A percentile compares a stretch with the other conserved stretches of the same genome.
Evolutionary conservation across 352 stramenopile species (phyloP).

Genomic region (Phytophthora pluvialis): DNA sequence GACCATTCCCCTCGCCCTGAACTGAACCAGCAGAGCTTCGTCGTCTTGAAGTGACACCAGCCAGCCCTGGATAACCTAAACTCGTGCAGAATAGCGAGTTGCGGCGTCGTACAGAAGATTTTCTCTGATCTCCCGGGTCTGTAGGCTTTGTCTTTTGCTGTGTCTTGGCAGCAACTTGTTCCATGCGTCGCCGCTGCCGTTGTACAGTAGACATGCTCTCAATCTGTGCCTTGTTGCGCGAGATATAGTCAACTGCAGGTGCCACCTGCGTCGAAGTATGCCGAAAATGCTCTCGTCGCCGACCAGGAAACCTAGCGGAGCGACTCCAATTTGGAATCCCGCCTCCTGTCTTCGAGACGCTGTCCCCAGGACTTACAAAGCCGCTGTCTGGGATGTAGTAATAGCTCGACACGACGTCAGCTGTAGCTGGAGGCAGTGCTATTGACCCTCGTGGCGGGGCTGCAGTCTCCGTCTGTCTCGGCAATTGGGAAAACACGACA

Average conservation of each 20-base stretch:
- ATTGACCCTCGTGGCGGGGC: slow-evolving; percentile 31
- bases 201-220: slow-evolving; percentile 34
- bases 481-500: slow-evolving; percentile 62
- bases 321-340: slow-evolving; percentile 53
- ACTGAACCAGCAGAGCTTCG: slow-evolving; percentile 6
- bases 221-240: slow-evolving; percentile 39
- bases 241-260: slow-evolving; percentile 34
- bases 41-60: neutral
- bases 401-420: slow-evolving; percentile 63
- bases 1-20: neutral
- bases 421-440: slow-evolving; percentile 33
- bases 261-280: slow-evolving; percentile 8
- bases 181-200: slow-evolving; percentile 20
- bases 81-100: slow-evolving; percentile 38
- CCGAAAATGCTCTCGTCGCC: slow-evolving; percentile 18
- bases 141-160: neutral
- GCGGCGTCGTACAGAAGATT: slow-evolving; percentile 35
- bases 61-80: neutral
- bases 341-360: slow-evolving; percentile 18
- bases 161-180: slow-evolving; percentile 5
- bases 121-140: neutral
- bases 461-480: slow-evolving; percentile 42
- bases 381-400: slow-evolving; percentile 57
- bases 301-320: slow-evolving; percentile 42
- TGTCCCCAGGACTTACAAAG: slow-evolving; percentile 37